These are phyloP conservation scores for Binderoboletus segoi DNA, from an alignment of 1,284 basidiomycete species.

Conservation along the genomic window DNA sequence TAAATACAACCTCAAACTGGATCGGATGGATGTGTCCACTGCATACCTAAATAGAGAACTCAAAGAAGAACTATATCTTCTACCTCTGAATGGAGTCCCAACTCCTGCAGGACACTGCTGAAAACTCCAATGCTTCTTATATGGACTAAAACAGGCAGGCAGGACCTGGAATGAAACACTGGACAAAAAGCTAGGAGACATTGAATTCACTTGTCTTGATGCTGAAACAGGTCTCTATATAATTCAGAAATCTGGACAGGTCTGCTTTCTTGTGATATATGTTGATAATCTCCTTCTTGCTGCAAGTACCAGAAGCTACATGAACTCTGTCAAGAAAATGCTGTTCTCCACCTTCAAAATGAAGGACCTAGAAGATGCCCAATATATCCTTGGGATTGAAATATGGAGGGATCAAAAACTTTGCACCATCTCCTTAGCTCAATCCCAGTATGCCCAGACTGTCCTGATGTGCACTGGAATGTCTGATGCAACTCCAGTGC, in stretches of 20 bases:
- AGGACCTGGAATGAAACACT: background rate
- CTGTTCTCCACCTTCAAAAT: background rate
- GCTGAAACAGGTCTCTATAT: background rate
- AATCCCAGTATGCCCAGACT: background rate
- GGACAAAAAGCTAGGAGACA: no score
- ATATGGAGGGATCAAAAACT: background rate
- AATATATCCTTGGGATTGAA: slow-evolving; percentile 3
- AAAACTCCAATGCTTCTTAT: background rate
- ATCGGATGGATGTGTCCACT: background rate
- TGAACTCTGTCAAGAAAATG: background rate
- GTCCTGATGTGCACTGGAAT: background rate
- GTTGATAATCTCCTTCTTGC: background rate
- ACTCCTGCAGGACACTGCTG: background rate
- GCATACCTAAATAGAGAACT: background rate
- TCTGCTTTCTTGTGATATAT: background rate
- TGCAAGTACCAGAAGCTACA: background rate
- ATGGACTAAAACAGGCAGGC: background rate
- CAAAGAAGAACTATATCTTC: background rate
- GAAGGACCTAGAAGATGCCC: background rate
- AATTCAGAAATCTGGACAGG: background rate
- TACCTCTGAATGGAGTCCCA: background rate
- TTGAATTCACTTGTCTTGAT: no score
- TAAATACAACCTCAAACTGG: background rate
- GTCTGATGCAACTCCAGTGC: no score
- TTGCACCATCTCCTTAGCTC: background rate